Evolutionary conservation across 2,329 filamentous ascomycete genomes (phyloP).

Genomic region (Colletotrichum magnum): DNA sequence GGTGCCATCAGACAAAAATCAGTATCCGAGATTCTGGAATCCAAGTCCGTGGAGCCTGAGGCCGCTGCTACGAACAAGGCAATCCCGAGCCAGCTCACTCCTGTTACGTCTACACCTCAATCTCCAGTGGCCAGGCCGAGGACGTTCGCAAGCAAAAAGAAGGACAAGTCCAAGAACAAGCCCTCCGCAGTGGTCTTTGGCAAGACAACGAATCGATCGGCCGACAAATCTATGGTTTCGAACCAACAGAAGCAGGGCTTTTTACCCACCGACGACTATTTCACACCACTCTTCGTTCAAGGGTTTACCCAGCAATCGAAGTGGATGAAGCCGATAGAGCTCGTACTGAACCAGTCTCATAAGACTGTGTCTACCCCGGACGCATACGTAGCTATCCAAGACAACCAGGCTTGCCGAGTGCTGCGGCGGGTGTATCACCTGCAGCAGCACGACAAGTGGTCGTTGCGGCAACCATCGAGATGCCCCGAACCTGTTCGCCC

Average conservation of each 20-base stretch:
- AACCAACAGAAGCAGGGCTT: constrained; percentile 57
- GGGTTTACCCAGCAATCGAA: constrained; percentile 68
- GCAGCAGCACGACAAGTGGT: constrained; percentile 94
- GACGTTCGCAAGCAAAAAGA: constrained; percentile 56
- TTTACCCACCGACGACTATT: constrained; percentile 73
- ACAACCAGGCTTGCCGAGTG: constrained; percentile 89
- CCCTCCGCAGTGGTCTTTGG: constrained; percentile 85
- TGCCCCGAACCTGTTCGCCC: constrained; percentile 84
- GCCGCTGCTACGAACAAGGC: constrained; percentile 52
- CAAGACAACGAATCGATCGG: constrained; percentile 68
- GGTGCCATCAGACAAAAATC: constrained; percentile 80
- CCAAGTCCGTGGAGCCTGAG: constrained; percentile 46
- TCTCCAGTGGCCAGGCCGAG: constrained; percentile 54
- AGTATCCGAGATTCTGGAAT: constrained; percentile 78
- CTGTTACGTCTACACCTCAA: constrained; percentile 59
- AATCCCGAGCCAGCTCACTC: constrained; percentile 54
- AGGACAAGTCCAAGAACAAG: constrained; percentile 74
- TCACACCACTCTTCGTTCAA: constrained; percentile 73
- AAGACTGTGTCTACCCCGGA: constrained; percentile 93
- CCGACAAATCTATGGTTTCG: constrained; percentile 62
- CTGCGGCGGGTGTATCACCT: constrained; percentile 89
- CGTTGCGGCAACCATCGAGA: constrained; percentile 88
- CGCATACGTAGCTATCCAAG: constrained; percentile 84
- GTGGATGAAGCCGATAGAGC: constrained; percentile 76
- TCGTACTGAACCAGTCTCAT: constrained; percentile 84